Conservation (phyloP, 345 rosid genomes). For the Eucalyptus brandiana region DNA sequence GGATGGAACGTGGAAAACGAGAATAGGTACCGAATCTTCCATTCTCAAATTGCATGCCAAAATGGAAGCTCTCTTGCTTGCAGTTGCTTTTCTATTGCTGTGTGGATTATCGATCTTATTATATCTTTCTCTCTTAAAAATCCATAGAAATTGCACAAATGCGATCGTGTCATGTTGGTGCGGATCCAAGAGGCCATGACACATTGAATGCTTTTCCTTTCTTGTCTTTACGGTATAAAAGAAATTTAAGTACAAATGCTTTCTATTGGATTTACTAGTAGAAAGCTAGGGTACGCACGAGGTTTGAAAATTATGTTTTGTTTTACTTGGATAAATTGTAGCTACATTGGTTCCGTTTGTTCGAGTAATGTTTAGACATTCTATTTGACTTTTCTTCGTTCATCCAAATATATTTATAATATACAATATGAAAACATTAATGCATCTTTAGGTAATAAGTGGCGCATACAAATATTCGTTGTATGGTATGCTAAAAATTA, state of each 20-base stretch:
- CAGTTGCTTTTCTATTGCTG: not conserved
- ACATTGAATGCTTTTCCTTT: not conserved
- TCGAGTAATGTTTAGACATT: not conserved
- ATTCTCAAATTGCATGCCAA: not conserved
- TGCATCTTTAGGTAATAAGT: not conserved
- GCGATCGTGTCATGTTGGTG: not conserved
- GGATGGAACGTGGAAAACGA: fast-evolving
- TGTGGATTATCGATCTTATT: not conserved
- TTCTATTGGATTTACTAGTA: not conserved
- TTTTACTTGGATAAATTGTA: not conserved
- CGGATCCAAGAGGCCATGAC: not conserved
- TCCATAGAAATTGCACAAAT: not conserved
- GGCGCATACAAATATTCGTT: not conserved
- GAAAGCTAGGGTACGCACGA: not conserved
- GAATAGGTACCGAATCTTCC: not conserved
- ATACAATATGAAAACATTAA: too few species aligned
- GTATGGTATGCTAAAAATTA: not conserved
- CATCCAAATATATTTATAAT: not conserved
- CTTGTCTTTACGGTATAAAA: not conserved
- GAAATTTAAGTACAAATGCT: not conserved
- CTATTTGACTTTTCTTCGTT: not conserved
- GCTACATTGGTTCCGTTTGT: not conserved
- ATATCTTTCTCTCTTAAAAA: not conserved
- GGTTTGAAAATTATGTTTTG: not conserved
- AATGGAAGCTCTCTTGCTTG: not conserved